Percentiles rank a stretch among this genome's conserved stretches.
phyloP scores from a whole-genome alignment of 202 grass and related monocot genomes.

The Schoenoplectus triqueter region DNA sequence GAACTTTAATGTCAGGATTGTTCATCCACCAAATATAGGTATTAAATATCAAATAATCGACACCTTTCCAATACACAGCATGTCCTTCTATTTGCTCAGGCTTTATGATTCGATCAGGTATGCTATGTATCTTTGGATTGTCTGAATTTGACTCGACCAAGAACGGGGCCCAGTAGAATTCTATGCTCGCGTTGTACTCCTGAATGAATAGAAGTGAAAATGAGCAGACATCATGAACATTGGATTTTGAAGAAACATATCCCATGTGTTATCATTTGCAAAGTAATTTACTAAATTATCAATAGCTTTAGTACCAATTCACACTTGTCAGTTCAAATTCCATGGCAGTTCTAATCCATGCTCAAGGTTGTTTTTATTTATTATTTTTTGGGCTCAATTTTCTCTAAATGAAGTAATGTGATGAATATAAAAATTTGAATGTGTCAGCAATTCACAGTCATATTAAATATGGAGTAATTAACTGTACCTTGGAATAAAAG shows the following conservation, averaged over 20 bases:
- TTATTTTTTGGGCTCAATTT: background rate
- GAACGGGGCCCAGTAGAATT: conserved; percentile 99
- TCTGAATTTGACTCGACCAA: conserved; percentile 97
- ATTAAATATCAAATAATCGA: conserved; percentile 90
- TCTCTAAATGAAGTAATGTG: background rate
- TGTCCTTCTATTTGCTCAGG: conserved; percentile 64
- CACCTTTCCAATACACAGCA: conserved; percentile 64
- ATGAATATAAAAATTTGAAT: background rate
- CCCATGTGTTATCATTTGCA: background rate
- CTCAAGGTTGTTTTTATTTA: background rate
- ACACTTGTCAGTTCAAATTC: background rate
- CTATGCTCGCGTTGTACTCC: conserved; percentile 85
- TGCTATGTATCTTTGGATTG: conserved; percentile 75
- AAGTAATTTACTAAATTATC: background rate
- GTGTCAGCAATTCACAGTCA: background rate
- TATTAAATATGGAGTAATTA: background rate
- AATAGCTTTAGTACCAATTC: background rate
- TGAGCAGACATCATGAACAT: background rate
- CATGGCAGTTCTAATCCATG: background rate
- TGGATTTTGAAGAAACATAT: background rate
- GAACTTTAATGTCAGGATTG: conserved; percentile 63
- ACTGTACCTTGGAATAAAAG: conserved; percentile 65
- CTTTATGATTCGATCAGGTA: conserved; percentile 56
- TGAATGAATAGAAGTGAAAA: conserved; percentile 11
- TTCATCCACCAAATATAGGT: conserved; percentile 99